phyloP scores from a whole-genome alignment of 2,329 filamentous ascomycete species.

The Colletotrichum falcatum region DNA sequence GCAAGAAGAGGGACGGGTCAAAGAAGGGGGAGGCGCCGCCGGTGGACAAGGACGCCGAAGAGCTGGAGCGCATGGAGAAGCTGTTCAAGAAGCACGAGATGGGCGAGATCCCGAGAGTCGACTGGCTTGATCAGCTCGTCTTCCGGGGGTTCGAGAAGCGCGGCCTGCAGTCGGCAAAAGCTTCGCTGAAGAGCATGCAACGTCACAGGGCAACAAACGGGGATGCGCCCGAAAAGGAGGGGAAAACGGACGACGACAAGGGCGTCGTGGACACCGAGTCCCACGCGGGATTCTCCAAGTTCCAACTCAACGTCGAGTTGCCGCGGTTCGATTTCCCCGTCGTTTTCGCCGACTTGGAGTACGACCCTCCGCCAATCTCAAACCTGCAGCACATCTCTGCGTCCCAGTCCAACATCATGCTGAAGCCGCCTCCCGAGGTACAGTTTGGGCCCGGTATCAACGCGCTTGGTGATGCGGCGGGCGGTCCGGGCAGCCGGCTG shows the following conservation, averaged over 20 bases:
- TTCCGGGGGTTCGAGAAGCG: conserved; percentile 90
- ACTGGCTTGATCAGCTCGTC: conserved; percentile 96
- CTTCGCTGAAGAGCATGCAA: conserved; percentile 70
- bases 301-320: conserved; percentile 89
- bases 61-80: conserved; percentile 89
- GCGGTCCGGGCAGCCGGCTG: conserved; percentile 68
- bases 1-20: conserved; percentile 62
- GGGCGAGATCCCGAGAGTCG: conserved; percentile 91
- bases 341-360: conserved; percentile 95
- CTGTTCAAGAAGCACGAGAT: conserved; percentile 98
- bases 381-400: conserved; percentile 73
- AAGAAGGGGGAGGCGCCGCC: conserved; percentile 62
- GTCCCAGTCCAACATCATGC: conserved; percentile 75
- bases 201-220: conserved; percentile 57
- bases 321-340: conserved; percentile 96
- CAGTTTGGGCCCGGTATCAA: conserved; percentile 92
- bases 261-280: conserved; percentile 58
- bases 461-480: conserved; percentile 66
- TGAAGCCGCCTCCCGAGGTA: conserved; percentile 88
- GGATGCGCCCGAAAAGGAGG: conserved; percentile 51
- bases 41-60: conserved; percentile 79
- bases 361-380: conserved; percentile 85
- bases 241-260: conserved; percentile 44
- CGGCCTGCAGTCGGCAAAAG: conserved; percentile 72
- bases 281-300: conserved; percentile 65